phyloP scores from a whole-genome alignment of 768 basidiomycete genomes.

The Calocera viscosa region DNA sequence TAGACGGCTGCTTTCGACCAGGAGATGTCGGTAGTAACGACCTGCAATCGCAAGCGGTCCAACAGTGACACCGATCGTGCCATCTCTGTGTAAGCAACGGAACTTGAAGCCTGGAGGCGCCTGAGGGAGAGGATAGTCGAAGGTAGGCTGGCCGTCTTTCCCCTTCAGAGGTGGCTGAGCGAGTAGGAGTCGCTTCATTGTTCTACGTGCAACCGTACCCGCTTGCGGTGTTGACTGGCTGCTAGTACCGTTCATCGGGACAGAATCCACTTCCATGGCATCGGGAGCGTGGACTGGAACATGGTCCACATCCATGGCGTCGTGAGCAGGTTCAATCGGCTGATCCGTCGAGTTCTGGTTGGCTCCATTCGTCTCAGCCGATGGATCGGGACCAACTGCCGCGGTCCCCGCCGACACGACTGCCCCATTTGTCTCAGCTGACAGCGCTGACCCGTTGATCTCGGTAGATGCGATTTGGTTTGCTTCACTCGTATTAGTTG shows the following conservation, averaged over 20 bases:
- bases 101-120: slow-evolving; percentile 1
- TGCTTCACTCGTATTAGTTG: too few relatives aligned
- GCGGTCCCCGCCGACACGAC: too few relatives aligned
- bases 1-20: background rate
- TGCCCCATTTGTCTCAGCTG: too few relatives aligned
- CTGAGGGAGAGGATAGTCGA: background rate
- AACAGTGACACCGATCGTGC: background rate
- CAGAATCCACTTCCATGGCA: too few relatives aligned
- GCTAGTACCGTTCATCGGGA: too few relatives aligned
- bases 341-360: background rate
- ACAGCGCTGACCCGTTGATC: too few relatives aligned
- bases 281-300: too few relatives aligned
- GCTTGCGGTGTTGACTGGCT: too few relatives aligned
- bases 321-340: background rate
- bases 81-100: background rate
- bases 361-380: background rate
- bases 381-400: background rate
- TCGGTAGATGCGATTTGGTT: too few relatives aligned
- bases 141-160: background rate
- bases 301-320: too few relatives aligned
- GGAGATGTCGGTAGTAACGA: background rate
- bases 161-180: background rate
- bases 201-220: too few relatives aligned
- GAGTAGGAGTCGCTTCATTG: background rate
- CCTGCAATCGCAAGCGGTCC: background rate